phyloP scores from a whole-genome alignment of 306 rosid species.

The Herpetospermum pedunculosum region DNA sequence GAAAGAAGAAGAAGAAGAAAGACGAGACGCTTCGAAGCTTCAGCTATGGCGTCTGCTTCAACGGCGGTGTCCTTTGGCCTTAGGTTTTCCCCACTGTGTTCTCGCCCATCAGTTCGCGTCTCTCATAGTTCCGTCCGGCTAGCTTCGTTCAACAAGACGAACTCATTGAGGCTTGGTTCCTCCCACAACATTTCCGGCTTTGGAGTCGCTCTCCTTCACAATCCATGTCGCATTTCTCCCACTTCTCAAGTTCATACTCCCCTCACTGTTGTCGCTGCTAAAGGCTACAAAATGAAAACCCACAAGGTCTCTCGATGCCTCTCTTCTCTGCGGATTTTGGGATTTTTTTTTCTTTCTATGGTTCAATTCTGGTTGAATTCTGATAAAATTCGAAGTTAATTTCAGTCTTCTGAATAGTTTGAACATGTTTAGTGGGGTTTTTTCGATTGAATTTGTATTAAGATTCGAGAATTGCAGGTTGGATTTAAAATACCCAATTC shows the following conservation, averaged over 20 bases:
- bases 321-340: background rate
- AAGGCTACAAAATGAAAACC: conserved; percentile 93
- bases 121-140: conserved; percentile 27
- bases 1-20: background rate
- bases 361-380: conserved; percentile 10
- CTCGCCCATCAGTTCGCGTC: conserved; percentile 17
- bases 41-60: conserved; percentile 42
- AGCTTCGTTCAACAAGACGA: conserved; percentile 19
- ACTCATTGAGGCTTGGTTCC: conserved; percentile 38
- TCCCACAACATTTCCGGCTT: conserved; percentile 36
- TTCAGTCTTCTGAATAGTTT: background rate
- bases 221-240: conserved; percentile 14
- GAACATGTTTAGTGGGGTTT: background rate
- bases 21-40: background rate
- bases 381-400: conserved; percentile 5
- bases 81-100: conserved; percentile 11
- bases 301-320: conserved; percentile 52
- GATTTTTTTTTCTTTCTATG: background rate
- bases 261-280: conserved; percentile 58
- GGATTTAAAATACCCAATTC: background rate
- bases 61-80: conserved; percentile 32
- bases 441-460: background rate
- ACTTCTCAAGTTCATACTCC: conserved; percentile 22
- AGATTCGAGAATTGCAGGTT: background rate
- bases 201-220: conserved; percentile 30